A percentile compares a stretch with the other conserved stretches of the same genome.
These are phyloP conservation scores for Middelhovenomyces tepae DNA, from an alignment of 805 yeast species.

Conservation along the genomic window DNA sequence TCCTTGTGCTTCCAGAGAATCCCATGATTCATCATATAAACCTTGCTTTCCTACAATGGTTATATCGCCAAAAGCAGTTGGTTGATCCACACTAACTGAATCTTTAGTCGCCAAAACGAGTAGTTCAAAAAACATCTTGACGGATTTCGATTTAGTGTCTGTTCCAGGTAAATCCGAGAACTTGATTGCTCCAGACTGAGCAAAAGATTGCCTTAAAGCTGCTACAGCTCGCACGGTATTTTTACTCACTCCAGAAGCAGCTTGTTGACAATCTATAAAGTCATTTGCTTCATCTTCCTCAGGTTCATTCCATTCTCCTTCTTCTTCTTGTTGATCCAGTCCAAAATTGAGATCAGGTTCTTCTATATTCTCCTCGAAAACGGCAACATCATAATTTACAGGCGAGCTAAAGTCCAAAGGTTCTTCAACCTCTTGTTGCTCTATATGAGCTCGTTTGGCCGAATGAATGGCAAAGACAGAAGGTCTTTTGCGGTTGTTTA, in stretches of 20 bases:
- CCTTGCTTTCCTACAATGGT: slow-evolving; percentile 39
- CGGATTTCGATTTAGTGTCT: slow-evolving; percentile 46
- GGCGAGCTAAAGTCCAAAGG: background rate
- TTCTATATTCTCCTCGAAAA: slow-evolving; percentile 3
- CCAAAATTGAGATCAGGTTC: slow-evolving; percentile 10
- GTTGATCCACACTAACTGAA: slow-evolving; percentile 56
- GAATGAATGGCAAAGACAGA: too few species aligned
- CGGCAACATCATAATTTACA: slow-evolving; percentile 4
- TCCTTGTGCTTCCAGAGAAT: too few species aligned
- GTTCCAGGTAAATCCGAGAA: slow-evolving; percentile 23
- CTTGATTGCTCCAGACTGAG: slow-evolving; percentile 23
- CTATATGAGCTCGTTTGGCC: background rate
- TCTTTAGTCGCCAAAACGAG: slow-evolving; percentile 73
- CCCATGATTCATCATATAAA: slow-evolving; percentile 25
- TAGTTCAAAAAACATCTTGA: slow-evolving; percentile 71
- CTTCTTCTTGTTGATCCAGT: slow-evolving; percentile 10
- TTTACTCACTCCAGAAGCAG: slow-evolving; percentile 30
- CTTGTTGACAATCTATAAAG: too few species aligned
- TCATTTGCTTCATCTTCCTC: slow-evolving; percentile 9
- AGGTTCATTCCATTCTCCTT: slow-evolving; percentile 11
- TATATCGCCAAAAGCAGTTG: slow-evolving; percentile 51
- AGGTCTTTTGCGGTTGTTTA: slow-evolving; percentile 10
- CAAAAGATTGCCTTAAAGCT: slow-evolving; percentile 33
- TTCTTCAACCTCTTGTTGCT: background rate
- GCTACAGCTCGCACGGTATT: slow-evolving; percentile 48